Conservation (phyloP, 306 rosid genomes). For the Cicer judaicum region DNA sequence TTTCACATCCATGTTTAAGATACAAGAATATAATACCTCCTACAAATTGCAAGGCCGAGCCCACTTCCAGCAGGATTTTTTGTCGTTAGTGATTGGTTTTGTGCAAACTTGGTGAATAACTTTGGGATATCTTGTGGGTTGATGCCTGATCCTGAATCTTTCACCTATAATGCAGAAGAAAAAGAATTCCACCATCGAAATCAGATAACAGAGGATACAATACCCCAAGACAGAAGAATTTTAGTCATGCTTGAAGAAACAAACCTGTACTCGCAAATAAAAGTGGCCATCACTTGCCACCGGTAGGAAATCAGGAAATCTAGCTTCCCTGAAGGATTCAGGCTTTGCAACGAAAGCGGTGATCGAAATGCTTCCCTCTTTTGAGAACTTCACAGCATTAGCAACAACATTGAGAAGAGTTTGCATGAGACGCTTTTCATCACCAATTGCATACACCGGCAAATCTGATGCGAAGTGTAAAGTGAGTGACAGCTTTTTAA, state of each 20-base stretch:
- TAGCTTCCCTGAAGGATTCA: conserved; percentile 77
- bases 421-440: conserved; percentile 92
- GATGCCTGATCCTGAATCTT: conserved; percentile 89
- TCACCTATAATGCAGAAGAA: conserved; percentile 57
- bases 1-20: conserved; percentile 31
- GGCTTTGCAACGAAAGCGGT: conserved; percentile 71
- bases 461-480: conserved; percentile 73
- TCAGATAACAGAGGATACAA: conserved; percentile 22
- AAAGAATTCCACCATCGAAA: conserved; percentile 26
- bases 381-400: conserved; percentile 95
- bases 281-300: conserved; percentile 77
- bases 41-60: conserved; percentile 93
- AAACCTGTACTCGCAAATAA: conserved; percentile 87
- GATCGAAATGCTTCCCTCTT: conserved; percentile 79
- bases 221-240: conserved; percentile 36
- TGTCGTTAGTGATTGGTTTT: conserved; percentile 68
- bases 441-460: conserved; percentile 78
- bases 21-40: conserved; percentile 62
- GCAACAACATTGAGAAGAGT: conserved; percentile 85
- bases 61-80: conserved; percentile 77
- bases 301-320: conserved; percentile 71
- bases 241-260: conserved; percentile 49
- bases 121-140: conserved; percentile 86
- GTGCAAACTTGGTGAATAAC: conserved; percentile 85
- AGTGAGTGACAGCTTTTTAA: conserved; percentile 72